Conservation (phyloP, 2,329 filamentous ascomycete genomes). For the Fusarium annulatum region DNA sequence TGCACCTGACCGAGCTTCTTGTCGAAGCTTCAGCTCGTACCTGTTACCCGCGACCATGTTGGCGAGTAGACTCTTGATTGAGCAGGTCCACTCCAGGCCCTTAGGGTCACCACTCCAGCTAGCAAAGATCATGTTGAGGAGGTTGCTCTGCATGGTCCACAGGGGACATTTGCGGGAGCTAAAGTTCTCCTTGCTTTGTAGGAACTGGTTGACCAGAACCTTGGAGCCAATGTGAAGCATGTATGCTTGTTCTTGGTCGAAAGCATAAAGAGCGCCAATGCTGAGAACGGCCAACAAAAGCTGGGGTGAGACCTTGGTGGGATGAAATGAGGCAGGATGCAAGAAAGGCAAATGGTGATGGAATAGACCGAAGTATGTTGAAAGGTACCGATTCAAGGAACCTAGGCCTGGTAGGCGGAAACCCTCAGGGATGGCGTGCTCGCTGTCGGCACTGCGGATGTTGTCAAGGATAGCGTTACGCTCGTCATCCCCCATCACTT, state of each 20-base stretch:
- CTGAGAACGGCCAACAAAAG: conserved; percentile 90
- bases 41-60: conserved; percentile 99
- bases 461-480: conserved; percentile 87
- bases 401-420: conserved; percentile 87
- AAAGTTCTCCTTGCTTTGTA: conserved; percentile 98
- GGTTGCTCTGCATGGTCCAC: conserved; percentile 97
- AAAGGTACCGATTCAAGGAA: conserved; percentile 89
- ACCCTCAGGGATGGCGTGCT: conserved; percentile 85
- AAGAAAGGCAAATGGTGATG: conserved; percentile 97
- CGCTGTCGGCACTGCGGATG: conserved; percentile 82
- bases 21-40: conserved; percentile 93
- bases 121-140: conserved; percentile 98
- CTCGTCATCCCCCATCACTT: conserved; percentile 86
- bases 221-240: conserved; percentile 98
- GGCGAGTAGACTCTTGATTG: conserved; percentile 96
- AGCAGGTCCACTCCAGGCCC: conserved; percentile 97
- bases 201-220: conserved; percentile 94
- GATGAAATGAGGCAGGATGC: conserved; percentile 90
- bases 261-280: conserved; percentile 95
- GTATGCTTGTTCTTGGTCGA: conserved; percentile 96
- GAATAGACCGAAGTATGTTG: conserved; percentile 96
- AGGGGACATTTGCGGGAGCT: conserved; percentile 96
- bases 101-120: conserved; percentile 99
- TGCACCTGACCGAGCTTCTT: conserved; percentile 83
- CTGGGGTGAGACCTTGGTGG: conserved; percentile 81